These are phyloP conservation scores for Irpex sp. DNA, from an alignment of 1,284 basidiomycete genomes.

Conservation along the genomic window DNA sequence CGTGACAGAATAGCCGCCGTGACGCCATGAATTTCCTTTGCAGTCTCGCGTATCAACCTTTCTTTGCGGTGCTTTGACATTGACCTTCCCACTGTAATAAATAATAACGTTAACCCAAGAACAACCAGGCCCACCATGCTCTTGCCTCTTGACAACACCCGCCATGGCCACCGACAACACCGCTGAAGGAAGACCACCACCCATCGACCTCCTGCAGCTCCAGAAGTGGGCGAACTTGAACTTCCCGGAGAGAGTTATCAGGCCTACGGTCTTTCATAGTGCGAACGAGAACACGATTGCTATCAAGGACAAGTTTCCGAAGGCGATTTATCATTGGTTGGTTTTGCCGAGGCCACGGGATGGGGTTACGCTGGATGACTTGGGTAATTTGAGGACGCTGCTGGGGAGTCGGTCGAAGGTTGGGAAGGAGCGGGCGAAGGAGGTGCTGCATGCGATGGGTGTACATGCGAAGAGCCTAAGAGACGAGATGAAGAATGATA, in stretches of 20 bases:
- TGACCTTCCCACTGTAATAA: background rate
- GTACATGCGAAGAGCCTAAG: constrained; percentile 53
- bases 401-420: constrained; percentile 31
- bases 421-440: constrained; percentile 39
- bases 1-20: background rate
- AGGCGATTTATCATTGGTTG: constrained; percentile 83
- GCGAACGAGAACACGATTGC: constrained; percentile 61
- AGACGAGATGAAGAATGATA: constrained; percentile 74
- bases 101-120: background rate
- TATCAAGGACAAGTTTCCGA: constrained; percentile 85
- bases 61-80: background rate
- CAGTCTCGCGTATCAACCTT: background rate
- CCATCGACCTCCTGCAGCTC: background rate
- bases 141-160: background rate
- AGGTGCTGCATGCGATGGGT: constrained; percentile 54
- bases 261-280: constrained; percentile 57
- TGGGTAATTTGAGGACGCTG: constrained; percentile 60
- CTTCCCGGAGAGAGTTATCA: constrained; percentile 24
- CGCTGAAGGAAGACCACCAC: background rate
- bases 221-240: background rate
- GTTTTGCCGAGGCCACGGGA: constrained; percentile 60
- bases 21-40: background rate
- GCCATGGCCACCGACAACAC: background rate
- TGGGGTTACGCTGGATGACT: constrained; percentile 33
- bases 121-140: background rate